Conservation (phyloP, 2,329 filamentous ascomycete genomes). For the Dryadomyces sulphureus region DNA sequence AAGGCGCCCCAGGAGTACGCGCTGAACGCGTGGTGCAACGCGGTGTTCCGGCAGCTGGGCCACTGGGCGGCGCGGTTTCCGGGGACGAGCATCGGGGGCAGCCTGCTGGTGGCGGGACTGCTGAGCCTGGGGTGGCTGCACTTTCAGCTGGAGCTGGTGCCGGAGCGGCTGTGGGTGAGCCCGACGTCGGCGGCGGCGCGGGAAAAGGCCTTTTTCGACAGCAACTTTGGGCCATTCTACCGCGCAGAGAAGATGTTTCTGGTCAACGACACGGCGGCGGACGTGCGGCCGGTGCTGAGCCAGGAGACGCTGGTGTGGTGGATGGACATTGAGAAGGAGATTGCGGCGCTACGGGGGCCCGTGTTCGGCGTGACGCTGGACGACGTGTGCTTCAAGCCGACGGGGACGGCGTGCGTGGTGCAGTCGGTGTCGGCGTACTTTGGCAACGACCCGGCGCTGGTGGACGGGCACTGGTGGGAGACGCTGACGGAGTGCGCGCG, state of each 20-base stretch:
- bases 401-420: conserved; percentile 75
- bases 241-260: conserved; percentile 86
- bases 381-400: conserved; percentile 90
- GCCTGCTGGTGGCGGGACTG: conserved; percentile 59
- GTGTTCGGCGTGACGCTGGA: conserved; percentile 55
- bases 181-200: conserved; percentile 79
- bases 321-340: conserved; percentile 73
- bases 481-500: conserved; percentile 59
- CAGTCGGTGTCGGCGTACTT: conserved; percentile 91
- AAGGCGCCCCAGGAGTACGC: conserved; percentile 60
- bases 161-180: conserved; percentile 91
- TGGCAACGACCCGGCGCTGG: conserved; percentile 46
- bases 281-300: conserved; percentile 62
- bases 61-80: conserved; percentile 72
- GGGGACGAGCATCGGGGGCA: conserved; percentile 62
- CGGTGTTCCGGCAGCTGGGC: conserved; percentile 66
- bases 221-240: conserved; percentile 90
- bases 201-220: conserved; percentile 89
- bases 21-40: conserved; percentile 71
- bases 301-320: conserved; percentile 89
- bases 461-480: conserved; percentile 57
- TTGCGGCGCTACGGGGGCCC: conserved; percentile 56
- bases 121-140: conserved; percentile 78
- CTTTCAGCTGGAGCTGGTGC: conserved; percentile 82
- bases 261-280: conserved; percentile 66